A percentile compares a stretch with the other conserved stretches of the same genome.
Evolutionary conservation across 768 basidiomycete genomes (phyloP).

Genomic region (Coprinopsis sp.): DNA sequence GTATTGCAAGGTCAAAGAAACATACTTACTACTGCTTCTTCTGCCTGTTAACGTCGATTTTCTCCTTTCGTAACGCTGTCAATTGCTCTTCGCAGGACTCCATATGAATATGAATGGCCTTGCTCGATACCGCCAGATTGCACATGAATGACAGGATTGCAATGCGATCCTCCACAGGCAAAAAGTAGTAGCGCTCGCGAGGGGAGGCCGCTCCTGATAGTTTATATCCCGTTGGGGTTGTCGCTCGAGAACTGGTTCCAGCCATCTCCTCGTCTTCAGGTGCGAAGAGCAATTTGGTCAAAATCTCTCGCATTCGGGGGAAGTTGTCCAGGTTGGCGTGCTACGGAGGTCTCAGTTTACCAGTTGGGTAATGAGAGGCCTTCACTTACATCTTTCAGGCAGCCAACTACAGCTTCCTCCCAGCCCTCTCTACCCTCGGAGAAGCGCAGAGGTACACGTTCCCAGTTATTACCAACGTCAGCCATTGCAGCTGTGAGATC

Average conservation of each 20-base stretch:
- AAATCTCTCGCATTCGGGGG: constrained; percentile 63
- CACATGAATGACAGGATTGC: constrained; percentile 84
- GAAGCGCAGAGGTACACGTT: constrained; percentile 67
- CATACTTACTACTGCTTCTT: constrained; percentile 80
- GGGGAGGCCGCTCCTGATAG: constrained; percentile 48
- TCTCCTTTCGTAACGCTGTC: constrained; percentile 91
- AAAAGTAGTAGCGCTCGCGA: constrained; percentile 62
- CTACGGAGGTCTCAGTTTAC: constrained; percentile 32
- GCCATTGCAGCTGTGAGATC: constrained; percentile 65
- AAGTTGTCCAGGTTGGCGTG: constrained; percentile 72
- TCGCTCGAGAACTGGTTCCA: constrained; percentile 43
- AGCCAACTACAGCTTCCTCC: constrained; percentile 88
- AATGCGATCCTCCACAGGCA: constrained; percentile 77
- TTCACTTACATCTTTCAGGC: constrained; percentile 84
- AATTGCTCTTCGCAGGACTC: constrained; percentile 86
- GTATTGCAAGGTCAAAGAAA: neutral
- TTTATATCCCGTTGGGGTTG: constrained; percentile 40
- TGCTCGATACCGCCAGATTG: constrained; percentile 87
- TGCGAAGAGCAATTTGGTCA: constrained; percentile 70
- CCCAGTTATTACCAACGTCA: constrained; percentile 84
- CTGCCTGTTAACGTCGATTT: constrained; percentile 89
- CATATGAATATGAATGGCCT: constrained; percentile 82
- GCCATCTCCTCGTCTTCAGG: constrained; percentile 44
- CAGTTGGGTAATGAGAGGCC: neutral
- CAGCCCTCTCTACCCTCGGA: constrained; percentile 78